phyloP scores from a whole-genome alignment of 495 filamentous ascomycete species.

The Lasiosphaeriaceae sp. region DNA sequence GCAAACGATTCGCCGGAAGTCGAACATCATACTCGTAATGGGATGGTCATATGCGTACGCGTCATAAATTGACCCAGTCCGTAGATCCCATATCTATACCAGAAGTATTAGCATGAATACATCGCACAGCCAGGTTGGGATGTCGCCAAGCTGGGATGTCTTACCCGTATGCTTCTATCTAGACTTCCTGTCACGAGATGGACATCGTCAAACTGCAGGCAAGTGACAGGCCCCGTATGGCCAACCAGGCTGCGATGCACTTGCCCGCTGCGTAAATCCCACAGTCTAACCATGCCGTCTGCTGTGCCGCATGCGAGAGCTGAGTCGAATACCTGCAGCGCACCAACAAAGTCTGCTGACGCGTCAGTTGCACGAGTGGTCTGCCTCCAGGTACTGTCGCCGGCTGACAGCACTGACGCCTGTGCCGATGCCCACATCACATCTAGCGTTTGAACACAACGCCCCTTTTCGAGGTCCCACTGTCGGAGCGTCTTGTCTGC shows the following conservation, averaged over 20 bases:
- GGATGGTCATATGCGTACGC: slow-evolving; percentile 93
- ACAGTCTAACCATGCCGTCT: slow-evolving; percentile 94
- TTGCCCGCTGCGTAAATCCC: slow-evolving; percentile 95
- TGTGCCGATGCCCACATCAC: slow-evolving; percentile 99
- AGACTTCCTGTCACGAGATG: slow-evolving; percentile 92
- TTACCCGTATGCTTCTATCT: slow-evolving; percentile 90
- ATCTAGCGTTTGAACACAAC: slow-evolving; percentile 95
- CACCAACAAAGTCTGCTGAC: slow-evolving; percentile 88
- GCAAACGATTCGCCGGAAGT: slow-evolving; percentile 82
- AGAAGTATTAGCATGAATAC: background rate
- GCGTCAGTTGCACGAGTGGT: slow-evolving; percentile 52
- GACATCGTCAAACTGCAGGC: slow-evolving; percentile 93
- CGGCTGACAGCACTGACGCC: slow-evolving; percentile 61
- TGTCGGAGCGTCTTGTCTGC: slow-evolving; percentile 95
- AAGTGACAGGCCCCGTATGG: slow-evolving; percentile 93
- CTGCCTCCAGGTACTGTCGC: slow-evolving; percentile 54
- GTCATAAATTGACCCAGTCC: slow-evolving; percentile 92
- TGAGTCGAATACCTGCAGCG: slow-evolving; percentile 94
- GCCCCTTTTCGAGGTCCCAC: slow-evolving; percentile 94
- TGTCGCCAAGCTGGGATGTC: slow-evolving; percentile 26
- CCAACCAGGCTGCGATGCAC: slow-evolving; percentile 95
- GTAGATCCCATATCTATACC: slow-evolving; percentile 92
- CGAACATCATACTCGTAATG: slow-evolving; percentile 97
- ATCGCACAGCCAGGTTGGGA: background rate
- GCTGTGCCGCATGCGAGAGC: slow-evolving; percentile 97